Evolutionary conservation across 371 early-diverging fungal genomes (phyloP).

Genomic region (Apophysomyces elegans): DNA sequence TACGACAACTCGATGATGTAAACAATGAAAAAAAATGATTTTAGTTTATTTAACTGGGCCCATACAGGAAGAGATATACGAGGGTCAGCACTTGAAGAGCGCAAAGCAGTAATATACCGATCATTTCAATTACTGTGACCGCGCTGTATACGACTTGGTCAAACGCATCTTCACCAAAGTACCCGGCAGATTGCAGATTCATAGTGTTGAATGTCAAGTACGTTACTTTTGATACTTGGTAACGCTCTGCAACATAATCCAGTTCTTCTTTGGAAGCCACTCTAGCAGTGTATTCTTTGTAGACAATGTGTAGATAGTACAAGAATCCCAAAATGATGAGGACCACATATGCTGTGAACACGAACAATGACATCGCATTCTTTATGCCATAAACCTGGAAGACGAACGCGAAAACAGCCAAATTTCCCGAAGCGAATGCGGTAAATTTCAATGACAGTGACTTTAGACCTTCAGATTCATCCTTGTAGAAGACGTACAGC

Average conservation of each 20-base stretch:
- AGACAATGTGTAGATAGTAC: not conserved
- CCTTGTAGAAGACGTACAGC: not conserved
- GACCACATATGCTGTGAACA: not conserved
- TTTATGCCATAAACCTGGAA: not conserved
- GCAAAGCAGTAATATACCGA: not conserved
- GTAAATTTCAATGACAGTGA: not conserved
- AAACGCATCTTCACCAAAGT: slow-evolving; percentile 60
- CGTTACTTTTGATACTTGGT: slow-evolving; percentile 17
- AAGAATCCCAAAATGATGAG: not conserved
- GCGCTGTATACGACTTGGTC: slow-evolving; percentile 57
- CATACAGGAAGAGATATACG: not conserved
- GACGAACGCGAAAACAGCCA: not conserved
- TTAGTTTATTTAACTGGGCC: not conserved
- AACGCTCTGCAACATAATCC: not conserved
- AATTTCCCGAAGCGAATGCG: not conserved
- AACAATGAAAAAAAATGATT: not conserved
- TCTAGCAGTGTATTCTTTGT: not conserved
- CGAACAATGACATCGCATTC: not conserved
- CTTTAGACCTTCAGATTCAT: not conserved
- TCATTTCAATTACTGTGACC: slow-evolving; percentile 41
- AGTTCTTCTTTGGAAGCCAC: not conserved
- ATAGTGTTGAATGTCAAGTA: slow-evolving; percentile 47
- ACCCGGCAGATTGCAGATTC: slow-evolving; percentile 31
- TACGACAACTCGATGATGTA: not conserved
- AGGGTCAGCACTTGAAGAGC: not conserved